Evolutionary conservation across 2,329 filamentous ascomycete species (phyloP), one percentile per base, ranked within the genome.

Genomic region (Scedosporium apiospermum): DNA sequence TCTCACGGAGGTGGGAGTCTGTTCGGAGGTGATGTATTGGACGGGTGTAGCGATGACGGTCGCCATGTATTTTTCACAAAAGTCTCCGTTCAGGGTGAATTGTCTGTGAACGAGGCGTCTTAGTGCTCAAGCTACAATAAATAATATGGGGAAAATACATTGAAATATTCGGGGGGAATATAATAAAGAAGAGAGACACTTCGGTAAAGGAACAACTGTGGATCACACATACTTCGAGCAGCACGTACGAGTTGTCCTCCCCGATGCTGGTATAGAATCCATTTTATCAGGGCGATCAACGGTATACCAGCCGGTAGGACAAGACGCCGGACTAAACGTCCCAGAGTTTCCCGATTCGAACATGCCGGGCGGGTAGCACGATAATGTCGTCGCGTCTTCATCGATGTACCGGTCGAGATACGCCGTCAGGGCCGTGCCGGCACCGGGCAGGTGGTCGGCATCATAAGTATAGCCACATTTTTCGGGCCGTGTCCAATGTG

Each of bases 321-420:
- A 77, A 27, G 73, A 74, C 2, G 70, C 75, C 9, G 75, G 75
- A 58, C 75, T 76, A 42, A 75, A 77, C 4, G 76, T 71, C 23
- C 75, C 75, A 3, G 73, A 76, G 21, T 71, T 70, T 12, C 69
- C 71, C 14, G 69, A 68, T 4, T 66, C 67, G 61, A 77, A 76
- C 75, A 77, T 77, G 65, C 72, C 71, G 42, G 74, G 69, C 0
- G 75, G 75, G 63, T 77, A 77, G 63, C 75, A 77, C 2, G 75
- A 75, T 57, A 76, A 66, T 1, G 74, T 75, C 34, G 68, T 74
- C 6, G 73, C 74, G 9, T 68, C 72, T n/a, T 69, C 63, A 21
- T 71, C 68, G 6, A 75, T 72, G 55, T 74, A 70, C 44, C 75
- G 62, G 62, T 77, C 75, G 14, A 77, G 66, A 68, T 71, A 76